Evolutionary conservation across 306 rosid genomes (phyloP).

Genomic region (Fragaria nilgerrensis): DNA sequence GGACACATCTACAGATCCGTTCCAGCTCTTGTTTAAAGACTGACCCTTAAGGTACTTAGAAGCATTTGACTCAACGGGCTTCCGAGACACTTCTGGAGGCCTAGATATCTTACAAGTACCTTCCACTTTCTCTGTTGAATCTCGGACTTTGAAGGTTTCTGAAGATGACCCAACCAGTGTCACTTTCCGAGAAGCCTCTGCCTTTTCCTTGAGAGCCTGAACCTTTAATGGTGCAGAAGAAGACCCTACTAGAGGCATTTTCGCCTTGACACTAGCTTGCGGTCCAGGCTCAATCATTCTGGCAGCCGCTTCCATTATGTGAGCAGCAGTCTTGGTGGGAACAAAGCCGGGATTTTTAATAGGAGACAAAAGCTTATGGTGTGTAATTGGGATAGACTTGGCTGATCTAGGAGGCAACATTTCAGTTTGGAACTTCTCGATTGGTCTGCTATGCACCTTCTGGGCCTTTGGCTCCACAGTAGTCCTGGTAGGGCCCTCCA

Average conservation of each 20-base stretch:
- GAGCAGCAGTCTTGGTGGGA: constrained; percentile 75
- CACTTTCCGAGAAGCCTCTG: constrained; percentile 59
- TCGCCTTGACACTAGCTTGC: constrained; percentile 48
- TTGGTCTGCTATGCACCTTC: constrained; percentile 53
- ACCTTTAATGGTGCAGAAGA: constrained; percentile 68
- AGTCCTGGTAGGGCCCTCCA: constrained; percentile 45
- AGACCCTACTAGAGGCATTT: constrained; percentile 48
- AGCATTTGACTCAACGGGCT: constrained; percentile 68
- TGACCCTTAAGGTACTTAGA: constrained; percentile 79
- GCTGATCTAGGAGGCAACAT: constrained; percentile 92
- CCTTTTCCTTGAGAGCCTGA: constrained; percentile 72
- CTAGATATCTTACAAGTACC: constrained; percentile 47
- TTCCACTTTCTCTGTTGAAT: constrained; percentile 58
- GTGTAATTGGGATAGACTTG: constrained; percentile 83
- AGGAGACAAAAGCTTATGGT: constrained; percentile 91
- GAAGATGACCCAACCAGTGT: constrained; percentile 55
- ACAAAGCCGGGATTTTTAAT: constrained; percentile 76
- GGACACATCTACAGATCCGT: constrained; percentile 64
- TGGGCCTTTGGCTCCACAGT: constrained; percentile 53
- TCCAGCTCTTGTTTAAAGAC: constrained; percentile 85
- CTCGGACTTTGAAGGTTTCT: constrained; percentile 46
- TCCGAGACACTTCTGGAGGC: constrained; percentile 52
- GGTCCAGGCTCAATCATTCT: constrained; percentile 80
- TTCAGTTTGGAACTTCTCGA: constrained; percentile 93
- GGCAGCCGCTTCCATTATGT: constrained; percentile 96